These are phyloP conservation scores for Quercus agrifolia DNA, from an alignment of 306 rosid genomes.

Conservation along the genomic window DNA sequence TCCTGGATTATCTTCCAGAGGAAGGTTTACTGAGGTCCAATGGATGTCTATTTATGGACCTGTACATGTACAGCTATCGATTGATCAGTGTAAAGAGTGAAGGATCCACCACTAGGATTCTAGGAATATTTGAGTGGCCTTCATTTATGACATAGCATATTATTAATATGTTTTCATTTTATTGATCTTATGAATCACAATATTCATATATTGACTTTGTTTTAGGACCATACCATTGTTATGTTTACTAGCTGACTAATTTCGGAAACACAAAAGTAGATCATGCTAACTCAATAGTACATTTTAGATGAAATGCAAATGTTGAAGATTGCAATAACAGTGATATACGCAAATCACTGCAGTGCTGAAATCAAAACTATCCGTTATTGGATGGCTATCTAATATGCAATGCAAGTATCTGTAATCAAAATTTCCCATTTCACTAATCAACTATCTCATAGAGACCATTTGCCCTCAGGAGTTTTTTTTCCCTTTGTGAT, in stretches of 20 bases:
- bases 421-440: too few relatives aligned
- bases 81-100: not conserved
- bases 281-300: too few relatives aligned
- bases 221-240: not conserved
- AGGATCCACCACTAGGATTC: not conserved
- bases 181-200: not conserved
- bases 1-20: not conserved
- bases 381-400: too few relatives aligned
- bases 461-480: too few relatives aligned
- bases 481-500: fast-evolving
- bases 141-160: not conserved
- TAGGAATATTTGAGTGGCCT: not conserved
- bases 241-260: not conserved
- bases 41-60: not conserved
- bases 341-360: too few relatives aligned
- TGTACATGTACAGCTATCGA: not conserved
- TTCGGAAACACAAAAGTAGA: too few relatives aligned
- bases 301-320: too few relatives aligned
- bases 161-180: not conserved
- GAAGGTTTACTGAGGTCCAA: not conserved
- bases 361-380: too few relatives aligned
- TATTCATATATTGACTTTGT: not conserved
- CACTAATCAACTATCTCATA: too few relatives aligned
- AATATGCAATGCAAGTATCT: too few relatives aligned
- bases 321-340: too few relatives aligned